Conservation (phyloP, 2,329 filamentous ascomycete species). For the Diaporthe humulicola region DNA sequence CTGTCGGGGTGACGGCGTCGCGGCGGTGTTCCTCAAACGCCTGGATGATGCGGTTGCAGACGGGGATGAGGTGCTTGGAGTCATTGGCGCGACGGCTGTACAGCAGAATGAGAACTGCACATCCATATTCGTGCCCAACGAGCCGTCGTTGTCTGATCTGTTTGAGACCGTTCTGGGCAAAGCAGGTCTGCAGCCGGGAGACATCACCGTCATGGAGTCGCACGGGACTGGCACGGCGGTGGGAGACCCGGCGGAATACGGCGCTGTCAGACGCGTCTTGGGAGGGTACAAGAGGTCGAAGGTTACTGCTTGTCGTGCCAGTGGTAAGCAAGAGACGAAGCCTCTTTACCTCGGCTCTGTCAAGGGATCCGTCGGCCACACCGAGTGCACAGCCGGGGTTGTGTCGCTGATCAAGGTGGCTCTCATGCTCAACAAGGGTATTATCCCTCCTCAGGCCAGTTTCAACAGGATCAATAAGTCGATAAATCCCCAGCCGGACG, state of each 20-base stretch:
- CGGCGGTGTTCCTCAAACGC: slow-evolving; percentile 60
- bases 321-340: background rate
- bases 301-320: background rate
- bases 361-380: slow-evolving; percentile 30
- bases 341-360: slow-evolving; percentile 24
- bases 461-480: slow-evolving; percentile 44
- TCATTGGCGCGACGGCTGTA: slow-evolving; percentile 53
- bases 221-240: slow-evolving; percentile 60
- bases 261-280: slow-evolving; percentile 49
- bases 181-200: slow-evolving; percentile 42
- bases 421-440: slow-evolving; percentile 45
- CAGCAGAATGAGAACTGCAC: slow-evolving; percentile 57
- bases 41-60: slow-evolving; percentile 60
- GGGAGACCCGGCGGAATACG: slow-evolving; percentile 53
- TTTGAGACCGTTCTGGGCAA: slow-evolving; percentile 48
- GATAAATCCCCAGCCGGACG: slow-evolving; percentile 40
- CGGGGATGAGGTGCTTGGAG: slow-evolving; percentile 57
- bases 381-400: slow-evolving; percentile 23
- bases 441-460: slow-evolving; percentile 51
- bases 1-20: slow-evolving; percentile 63
- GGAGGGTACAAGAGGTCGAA: background rate
- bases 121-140: slow-evolving; percentile 46
- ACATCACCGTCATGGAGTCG: slow-evolving; percentile 51
- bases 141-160: slow-evolving; percentile 45
- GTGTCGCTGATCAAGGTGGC: slow-evolving; percentile 49